These are phyloP conservation scores for Verticillium alfalfae DNA, from an alignment of 2,329 filamentous ascomycete genomes.

Conservation along the genomic window DNA sequence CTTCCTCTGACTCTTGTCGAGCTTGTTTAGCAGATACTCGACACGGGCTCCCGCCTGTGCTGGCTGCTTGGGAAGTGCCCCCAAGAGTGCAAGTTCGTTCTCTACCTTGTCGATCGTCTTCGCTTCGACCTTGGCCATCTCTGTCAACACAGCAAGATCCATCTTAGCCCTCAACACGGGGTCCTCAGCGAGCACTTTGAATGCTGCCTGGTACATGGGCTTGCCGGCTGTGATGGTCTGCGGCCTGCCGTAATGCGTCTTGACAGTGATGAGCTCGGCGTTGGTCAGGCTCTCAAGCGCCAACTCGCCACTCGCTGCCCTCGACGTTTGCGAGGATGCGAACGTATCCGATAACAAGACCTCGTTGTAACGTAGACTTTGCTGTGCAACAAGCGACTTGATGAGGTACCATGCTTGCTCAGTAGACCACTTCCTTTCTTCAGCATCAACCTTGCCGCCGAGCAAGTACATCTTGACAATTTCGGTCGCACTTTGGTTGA, in stretches of 20 bases:
- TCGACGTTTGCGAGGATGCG: slow-evolving; percentile 44
- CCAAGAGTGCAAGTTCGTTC: slow-evolving; percentile 68
- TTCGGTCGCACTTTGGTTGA: slow-evolving; percentile 81
- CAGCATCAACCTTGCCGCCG: slow-evolving; percentile 40
- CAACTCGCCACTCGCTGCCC: slow-evolving; percentile 59
- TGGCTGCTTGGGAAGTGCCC: slow-evolving; percentile 64
- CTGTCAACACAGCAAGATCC: slow-evolving; percentile 63
- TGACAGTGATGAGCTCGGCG: slow-evolving; percentile 78
- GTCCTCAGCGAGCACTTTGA: slow-evolving; percentile 66
- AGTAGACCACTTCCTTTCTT: slow-evolving; percentile 63
- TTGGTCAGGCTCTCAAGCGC: slow-evolving; percentile 77
- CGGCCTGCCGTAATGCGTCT: slow-evolving; percentile 69
- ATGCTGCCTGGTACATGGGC: slow-evolving; percentile 82
- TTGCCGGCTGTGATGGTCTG: slow-evolving; percentile 73
- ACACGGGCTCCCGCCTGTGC: slow-evolving; percentile 61
- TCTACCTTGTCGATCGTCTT: slow-evolving; percentile 75
- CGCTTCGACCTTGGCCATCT: slow-evolving; percentile 67
- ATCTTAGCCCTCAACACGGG: slow-evolving; percentile 67
- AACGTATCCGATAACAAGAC: slow-evolving; percentile 74
- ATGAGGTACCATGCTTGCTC: slow-evolving; percentile 91
- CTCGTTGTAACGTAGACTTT: slow-evolving; percentile 76
- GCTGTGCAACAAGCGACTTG: slow-evolving; percentile 65
- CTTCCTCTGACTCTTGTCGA: slow-evolving; percentile 68
- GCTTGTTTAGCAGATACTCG: slow-evolving; percentile 67
- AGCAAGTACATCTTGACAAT: slow-evolving; percentile 91